Conservation (phyloP, 306 rosid species). For the Amphicarpaea edgeworthii region DNA sequence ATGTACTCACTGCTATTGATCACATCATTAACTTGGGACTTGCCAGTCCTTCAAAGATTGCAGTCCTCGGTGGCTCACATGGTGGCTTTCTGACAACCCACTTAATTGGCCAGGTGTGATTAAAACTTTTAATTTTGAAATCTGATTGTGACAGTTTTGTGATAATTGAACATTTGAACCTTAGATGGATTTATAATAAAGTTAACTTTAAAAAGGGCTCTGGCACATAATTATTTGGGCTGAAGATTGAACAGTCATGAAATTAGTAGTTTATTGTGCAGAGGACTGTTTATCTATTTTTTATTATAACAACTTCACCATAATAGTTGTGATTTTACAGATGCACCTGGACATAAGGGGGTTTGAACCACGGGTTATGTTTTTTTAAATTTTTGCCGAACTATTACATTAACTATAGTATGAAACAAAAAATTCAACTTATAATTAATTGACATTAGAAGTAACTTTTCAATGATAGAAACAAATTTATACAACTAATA, state of each 20-base stretch:
- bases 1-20: conserved; percentile 83
- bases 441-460: not conserved
- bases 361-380: not conserved
- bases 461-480: not conserved
- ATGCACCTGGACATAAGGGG: conserved; percentile 21
- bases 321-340: not conserved
- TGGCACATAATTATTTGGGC: conserved; percentile 17
- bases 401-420: not conserved
- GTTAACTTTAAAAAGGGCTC: conserved; percentile 7
- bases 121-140: conserved; percentile 27
- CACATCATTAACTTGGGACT: conserved; percentile 74
- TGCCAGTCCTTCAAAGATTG: conserved; percentile 78
- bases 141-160: conserved; percentile 6
- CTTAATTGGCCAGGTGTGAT: conserved; percentile 94
- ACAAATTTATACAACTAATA: not conserved
- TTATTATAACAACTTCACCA: not conserved
- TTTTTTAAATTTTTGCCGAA: conserved; percentile 21
- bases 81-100: conserved; percentile 98
- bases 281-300: conserved; percentile 22
- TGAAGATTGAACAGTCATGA: not conserved
- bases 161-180: conserved; percentile 16
- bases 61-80: conserved; percentile 91
- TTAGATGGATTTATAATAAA: conserved; percentile 30
- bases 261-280: conserved; percentile 1
- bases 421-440: not conserved